Conservation (phyloP, 78 protist species). For the Anaeramoeba ignava region DNA sequence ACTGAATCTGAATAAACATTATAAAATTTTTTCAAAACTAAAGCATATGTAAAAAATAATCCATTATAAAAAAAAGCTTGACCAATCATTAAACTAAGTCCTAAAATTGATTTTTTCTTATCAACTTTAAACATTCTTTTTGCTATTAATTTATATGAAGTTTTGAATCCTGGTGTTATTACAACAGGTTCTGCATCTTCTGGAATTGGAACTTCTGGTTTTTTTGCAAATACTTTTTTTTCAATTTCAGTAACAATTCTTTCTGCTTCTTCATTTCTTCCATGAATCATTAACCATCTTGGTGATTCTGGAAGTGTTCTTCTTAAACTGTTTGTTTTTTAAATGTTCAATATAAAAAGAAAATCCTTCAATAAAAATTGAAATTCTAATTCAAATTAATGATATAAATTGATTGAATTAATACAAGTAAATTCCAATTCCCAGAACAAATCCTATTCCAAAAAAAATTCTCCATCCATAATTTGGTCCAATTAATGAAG, state of each 20-base stretch:
- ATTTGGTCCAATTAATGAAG: background rate
- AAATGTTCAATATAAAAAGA: too few relatives aligned
- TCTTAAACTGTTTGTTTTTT: too few relatives aligned
- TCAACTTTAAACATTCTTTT: background rate
- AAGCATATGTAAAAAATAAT: background rate
- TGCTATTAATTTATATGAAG: background rate
- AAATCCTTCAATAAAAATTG: too few relatives aligned
- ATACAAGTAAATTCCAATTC: background rate
- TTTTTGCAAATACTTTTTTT: background rate
- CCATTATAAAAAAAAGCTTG: background rate
- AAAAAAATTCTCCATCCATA: background rate
- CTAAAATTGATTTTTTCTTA: background rate
- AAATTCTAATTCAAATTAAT: too few relatives aligned
- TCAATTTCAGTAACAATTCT: background rate
- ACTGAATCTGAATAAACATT: background rate
- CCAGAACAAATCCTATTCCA: background rate
- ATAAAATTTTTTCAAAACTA: background rate
- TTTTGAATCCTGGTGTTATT: background rate
- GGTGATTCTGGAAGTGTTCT: background rate
- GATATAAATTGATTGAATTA: too few relatives aligned
- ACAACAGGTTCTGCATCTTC: background rate
- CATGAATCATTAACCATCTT: background rate
- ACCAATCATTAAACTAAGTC: background rate
- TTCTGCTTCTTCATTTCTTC: background rate
- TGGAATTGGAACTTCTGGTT: background rate